Base-by-base conservation (phyloP, 192 early-diverging fungal species). In the Linnemannia elongata region DNA sequence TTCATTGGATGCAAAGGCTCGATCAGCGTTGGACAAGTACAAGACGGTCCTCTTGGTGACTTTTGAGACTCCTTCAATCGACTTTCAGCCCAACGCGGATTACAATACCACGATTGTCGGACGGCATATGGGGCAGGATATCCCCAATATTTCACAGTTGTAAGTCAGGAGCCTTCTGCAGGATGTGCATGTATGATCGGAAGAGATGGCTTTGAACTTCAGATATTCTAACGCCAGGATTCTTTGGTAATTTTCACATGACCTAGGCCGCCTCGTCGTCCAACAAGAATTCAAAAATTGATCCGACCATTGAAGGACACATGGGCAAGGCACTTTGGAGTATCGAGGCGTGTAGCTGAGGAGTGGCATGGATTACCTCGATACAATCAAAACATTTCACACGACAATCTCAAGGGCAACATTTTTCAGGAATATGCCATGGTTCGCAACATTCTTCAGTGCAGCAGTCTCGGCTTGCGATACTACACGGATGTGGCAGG, bases 401-500 rank as follows among this genome's bases (percentile, higher is more conserved):
- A 63, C 38, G 82, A 87, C 24, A 78, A 80, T 33, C 66, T 82
- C 30, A 88, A 81, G 54, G 82, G 78, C 35, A 88, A 60, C 72
- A 80, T 55, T 39, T 85, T 72, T 38, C 82, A 89, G 22, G 94
- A 97, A 69, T 97, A 97, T 78, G 96, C 94, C 6, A 91, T 90
- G 80, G 91, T 95, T 6, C 88, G 89, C 18, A 92, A 88, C 22
- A 74, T 95, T 9, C 74, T 97, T 8, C 93, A 94, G 72, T 92
- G 91, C 66, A 89, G 85, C 20, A 63, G 85, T 54, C 77, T 95
- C 42, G 89, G 90, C 6, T 39, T 96, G 30, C 87, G 88, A 30
- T 97, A 96, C 75, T 94, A 92, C 77, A 85, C 88, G 20, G 96
- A 97, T 74, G 88, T 92, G 44, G 88, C 94, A 35, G 96, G 96